Evolutionary conservation across 2,329 filamentous ascomycete genomes (phyloP).

Genomic region (Arthrobotrys sphaeroides): DNA sequence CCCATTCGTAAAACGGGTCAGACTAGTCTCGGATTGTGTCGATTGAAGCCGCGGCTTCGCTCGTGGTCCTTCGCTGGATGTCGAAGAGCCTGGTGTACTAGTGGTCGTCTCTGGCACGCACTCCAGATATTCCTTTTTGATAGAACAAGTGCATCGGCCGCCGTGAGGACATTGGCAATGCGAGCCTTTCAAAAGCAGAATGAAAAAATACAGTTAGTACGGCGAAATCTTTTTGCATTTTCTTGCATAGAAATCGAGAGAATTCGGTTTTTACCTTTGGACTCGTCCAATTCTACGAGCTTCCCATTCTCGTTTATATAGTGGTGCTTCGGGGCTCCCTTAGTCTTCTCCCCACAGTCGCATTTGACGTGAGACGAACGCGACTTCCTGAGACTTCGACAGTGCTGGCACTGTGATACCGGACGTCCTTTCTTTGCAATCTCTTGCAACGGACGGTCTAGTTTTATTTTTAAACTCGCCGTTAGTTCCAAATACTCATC

Average conservation of each 20-base stretch:
- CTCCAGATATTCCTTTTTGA: slow-evolving; percentile 72
- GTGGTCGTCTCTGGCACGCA: slow-evolving; percentile 71
- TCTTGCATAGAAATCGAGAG: background rate
- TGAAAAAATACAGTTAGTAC: slow-evolving; percentile 25
- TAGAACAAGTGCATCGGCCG: slow-evolving; percentile 71
- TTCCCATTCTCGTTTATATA: slow-evolving; percentile 53
- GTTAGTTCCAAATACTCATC: slow-evolving; percentile 37
- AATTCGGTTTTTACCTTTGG: slow-evolving; percentile 36
- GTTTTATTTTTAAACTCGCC: slow-evolving; percentile 34
- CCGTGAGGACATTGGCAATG: slow-evolving; percentile 77
- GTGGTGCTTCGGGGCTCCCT: slow-evolving; percentile 57
- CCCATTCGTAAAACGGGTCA: slow-evolving; percentile 71
- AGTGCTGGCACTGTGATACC: slow-evolving; percentile 97
- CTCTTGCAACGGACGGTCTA: slow-evolving; percentile 89
- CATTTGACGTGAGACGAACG: slow-evolving; percentile 94
- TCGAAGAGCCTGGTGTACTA: slow-evolving; percentile 65
- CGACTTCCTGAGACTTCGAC: slow-evolving; percentile 94
- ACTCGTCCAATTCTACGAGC: slow-evolving; percentile 49
- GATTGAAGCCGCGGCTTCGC: slow-evolving; percentile 71
- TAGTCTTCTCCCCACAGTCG: slow-evolving; percentile 91
- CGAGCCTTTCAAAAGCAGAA: slow-evolving; percentile 63
- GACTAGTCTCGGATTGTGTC: slow-evolving; percentile 68
- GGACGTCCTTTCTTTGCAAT: slow-evolving; percentile 98
- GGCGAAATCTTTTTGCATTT: background rate
- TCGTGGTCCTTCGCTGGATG: slow-evolving; percentile 59